These are phyloP conservation scores for Isatis tinctoria DNA, from an alignment of 345 rosid genomes.

Conservation along the genomic window DNA sequence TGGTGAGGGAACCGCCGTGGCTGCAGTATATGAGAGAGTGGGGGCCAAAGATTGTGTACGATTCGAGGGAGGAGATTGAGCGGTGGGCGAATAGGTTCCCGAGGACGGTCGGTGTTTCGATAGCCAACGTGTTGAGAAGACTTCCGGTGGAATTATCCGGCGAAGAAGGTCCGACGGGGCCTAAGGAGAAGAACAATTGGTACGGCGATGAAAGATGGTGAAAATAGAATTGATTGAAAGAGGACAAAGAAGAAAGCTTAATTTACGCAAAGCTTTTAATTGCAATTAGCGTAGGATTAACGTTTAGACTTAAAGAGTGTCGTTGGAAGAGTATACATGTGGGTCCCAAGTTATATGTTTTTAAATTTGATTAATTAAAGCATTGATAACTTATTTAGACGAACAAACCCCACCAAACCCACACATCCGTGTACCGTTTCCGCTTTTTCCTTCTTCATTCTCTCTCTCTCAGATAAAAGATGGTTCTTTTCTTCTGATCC, in stretches of 20 bases:
- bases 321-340: constrained; percentile 15
- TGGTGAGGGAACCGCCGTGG: constrained; percentile 63
- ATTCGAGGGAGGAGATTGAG: constrained; percentile 55
- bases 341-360: constrained; percentile 18
- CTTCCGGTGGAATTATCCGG: constrained; percentile 63
- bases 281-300: constrained; percentile 23
- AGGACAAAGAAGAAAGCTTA: neutral
- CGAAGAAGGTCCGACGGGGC: constrained; percentile 92
- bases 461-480: neutral
- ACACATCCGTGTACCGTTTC: constrained; percentile 24
- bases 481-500: constrained; percentile 2
- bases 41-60: constrained; percentile 70
- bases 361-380: neutral
- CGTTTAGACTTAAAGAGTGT: constrained; percentile 6
- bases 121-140: constrained; percentile 38
- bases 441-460: neutral
- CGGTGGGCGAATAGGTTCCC: constrained; percentile 50
- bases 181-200: constrained; percentile 94
- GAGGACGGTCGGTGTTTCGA: constrained; percentile 31
- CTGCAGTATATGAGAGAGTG: constrained; percentile 82
- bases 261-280: constrained; percentile 7
- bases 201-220: constrained; percentile 81
- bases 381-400: constrained; percentile 7
- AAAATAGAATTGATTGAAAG: neutral
- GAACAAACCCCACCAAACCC: constrained; percentile 26